Base-by-base conservation (phyloP, 2,329 filamentous ascomycete genomes). In the Rutstroemia sp. region DNA sequence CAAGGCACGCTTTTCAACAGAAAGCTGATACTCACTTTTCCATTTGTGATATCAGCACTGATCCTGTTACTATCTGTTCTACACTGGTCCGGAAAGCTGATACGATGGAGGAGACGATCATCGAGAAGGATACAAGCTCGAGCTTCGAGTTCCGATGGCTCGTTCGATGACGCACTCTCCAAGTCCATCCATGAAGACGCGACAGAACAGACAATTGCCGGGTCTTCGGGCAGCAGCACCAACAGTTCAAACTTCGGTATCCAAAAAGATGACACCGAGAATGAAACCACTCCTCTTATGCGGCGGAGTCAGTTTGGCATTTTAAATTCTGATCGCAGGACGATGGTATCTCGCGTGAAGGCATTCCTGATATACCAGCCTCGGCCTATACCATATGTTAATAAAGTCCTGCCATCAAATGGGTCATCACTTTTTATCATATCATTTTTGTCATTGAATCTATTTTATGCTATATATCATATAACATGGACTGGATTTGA, bases 401-500 rank as follows among this genome's bases (percentile, higher is more conserved):
- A 82, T 66, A 80, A 79, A 54, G 69, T 71, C 1, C 71, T 84
- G 2, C 82, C 83, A 0, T 75, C 79, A 6, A 86, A 86, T 61
- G 75, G 73, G 5, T 78, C 77, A 0, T 78, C 78, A 0, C 59
- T 85, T 5, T 69, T 79, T 49, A 71, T 86, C 38, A 57, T 78
- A 4, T 64, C 70, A 8, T 80, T 82, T 67, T 47, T 83, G 5
- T 73, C 65, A 7, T 66, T 86, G 9, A 85, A 83, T 59, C 40
- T 79, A 27, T 84, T 84, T 66, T 83, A 81, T 66, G 75, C 79
- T 34, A 65, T 84, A 57, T 84, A 78, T 67, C 69, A 69, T 56
- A 74, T 79, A 34, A 74, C 77, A 0, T 66, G 81, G 17, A 70
- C 72, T 12, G 61, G 73, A n/a, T 68, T 72, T 48, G 76, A 76